These are phyloP conservation scores for Solanum habrochaites DNA, from an alignment of 257 asterid genomes.

Conservation along the genomic window DNA sequence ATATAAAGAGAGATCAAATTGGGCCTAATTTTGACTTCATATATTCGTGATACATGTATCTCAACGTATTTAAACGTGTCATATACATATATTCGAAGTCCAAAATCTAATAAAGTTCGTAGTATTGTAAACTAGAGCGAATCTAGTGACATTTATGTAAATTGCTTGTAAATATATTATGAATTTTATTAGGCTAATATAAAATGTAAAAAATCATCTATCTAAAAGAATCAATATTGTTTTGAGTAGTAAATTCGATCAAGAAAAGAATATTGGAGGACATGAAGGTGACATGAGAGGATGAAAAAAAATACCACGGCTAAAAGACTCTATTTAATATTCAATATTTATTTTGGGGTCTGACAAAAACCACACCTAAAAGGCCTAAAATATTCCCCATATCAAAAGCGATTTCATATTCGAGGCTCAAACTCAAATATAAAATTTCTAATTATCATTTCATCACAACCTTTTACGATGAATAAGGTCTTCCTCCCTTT, in stretches of 20 bases:
- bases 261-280: not conserved
- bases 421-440: not conserved
- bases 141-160: not conserved
- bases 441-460: not conserved
- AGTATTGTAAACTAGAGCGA: no score
- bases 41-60: not conserved
- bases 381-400: no score
- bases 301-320: not conserved
- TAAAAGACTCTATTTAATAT: not conserved
- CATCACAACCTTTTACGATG: not conserved
- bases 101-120: not conserved
- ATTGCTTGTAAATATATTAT: not conserved
- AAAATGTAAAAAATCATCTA: not conserved
- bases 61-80: not conserved
- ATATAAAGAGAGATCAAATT: not conserved
- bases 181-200: not conserved
- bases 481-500: not conserved
- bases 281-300: slow-evolving; percentile 24
- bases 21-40: not conserved
- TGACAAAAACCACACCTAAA: no score
- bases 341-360: not conserved
- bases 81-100: not conserved
- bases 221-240: not conserved
- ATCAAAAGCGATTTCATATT: not conserved
- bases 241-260: not conserved